Evolutionary conservation across 805 yeast species (phyloP), one percentile per base, ranked within the genome.

Genomic region (Yarrowia divulgata): DNA sequence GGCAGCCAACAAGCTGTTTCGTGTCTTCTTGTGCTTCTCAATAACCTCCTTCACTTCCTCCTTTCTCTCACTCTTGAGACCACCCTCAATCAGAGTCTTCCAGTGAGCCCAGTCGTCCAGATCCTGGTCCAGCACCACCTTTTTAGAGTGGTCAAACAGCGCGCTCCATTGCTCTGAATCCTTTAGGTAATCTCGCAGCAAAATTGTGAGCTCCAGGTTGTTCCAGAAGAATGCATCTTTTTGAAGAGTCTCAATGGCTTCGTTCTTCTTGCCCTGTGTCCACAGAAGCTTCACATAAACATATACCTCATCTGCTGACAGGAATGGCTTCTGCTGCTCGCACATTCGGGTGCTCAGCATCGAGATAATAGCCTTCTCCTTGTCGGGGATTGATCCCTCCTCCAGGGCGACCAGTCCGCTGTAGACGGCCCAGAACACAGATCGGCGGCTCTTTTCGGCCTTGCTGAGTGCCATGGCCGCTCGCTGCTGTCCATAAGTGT

Each of bases 21-120:
- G 81, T 0, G 90, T 79, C 13, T 77, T 74, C 29, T 78, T 76
- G 12, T 71, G 73, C 29, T 76, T 70, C 0, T 71, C 39, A 14
- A 85, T 76, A n/a, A 79, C 71, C 1, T 72, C 52, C 0, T 71
- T 14, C 0, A 84, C 76, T 2, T 80, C 82, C 12, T 77, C 78
- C 1, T 78, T 63, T 68, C 77, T 73, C 13, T 74, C 77, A 29
- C 83, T 71, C 34, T 82, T 73, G 19, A 75, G 73, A 0, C 83
- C 82, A 2, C 93, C 79, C 55, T 81, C 78, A 23, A 86, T 82
- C 63, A 85, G 77, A 18, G 81, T 79, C 72, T 87, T 85, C 91
- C 96, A 91, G 46, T 92, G 86, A 69, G 85, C 85, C 81, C 86
- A 93, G 76, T 93, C 97, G 76, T 93, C 92, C 68, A 90, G 83